Percentiles rank a stretch among this genome's conserved stretches.
Conservation (phyloP, 371 early-diverging fungal species). For the Coemansia sp. region DNA sequence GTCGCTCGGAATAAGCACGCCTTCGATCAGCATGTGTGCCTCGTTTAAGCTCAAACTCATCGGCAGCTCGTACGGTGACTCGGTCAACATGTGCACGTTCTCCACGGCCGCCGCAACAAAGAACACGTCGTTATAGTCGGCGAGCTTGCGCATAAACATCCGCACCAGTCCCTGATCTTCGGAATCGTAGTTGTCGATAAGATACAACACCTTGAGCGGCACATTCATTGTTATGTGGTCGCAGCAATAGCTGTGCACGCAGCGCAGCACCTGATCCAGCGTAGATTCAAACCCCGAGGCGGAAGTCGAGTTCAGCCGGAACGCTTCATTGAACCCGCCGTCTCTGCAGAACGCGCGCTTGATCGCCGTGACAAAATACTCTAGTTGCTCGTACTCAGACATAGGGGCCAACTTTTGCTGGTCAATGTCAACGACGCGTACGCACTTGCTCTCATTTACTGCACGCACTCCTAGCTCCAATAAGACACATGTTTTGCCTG, state of each 20-base stretch:
- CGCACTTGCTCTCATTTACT: background rate
- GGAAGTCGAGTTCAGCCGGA: no score
- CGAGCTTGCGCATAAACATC: background rate
- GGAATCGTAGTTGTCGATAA: background rate
- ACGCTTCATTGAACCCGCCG: no score
- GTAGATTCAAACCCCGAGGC: no score
- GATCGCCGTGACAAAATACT: no score
- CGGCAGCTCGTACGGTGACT: background rate
- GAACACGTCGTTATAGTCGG: background rate
- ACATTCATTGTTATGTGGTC: background rate
- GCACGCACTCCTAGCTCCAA: background rate
- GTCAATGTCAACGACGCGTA: background rate
- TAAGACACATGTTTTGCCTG: background rate
- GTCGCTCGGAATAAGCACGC: no score
- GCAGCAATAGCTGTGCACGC: background rate
- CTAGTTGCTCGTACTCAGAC: background rate
- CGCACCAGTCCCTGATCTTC: background rate
- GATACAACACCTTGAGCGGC: background rate
- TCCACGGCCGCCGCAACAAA: conserved; percentile 2
- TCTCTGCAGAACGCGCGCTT: no score
- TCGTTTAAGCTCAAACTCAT: no score
- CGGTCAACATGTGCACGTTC: no score
- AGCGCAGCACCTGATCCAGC: background rate
- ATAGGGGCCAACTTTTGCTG: background rate
- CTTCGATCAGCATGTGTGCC: no score